Percentiles rank a stretch among this genome's conserved stretches.
Evolutionary conservation across 1,139 yeast genomes (phyloP).

Genomic region (Sporopachydermia cereana): DNA sequence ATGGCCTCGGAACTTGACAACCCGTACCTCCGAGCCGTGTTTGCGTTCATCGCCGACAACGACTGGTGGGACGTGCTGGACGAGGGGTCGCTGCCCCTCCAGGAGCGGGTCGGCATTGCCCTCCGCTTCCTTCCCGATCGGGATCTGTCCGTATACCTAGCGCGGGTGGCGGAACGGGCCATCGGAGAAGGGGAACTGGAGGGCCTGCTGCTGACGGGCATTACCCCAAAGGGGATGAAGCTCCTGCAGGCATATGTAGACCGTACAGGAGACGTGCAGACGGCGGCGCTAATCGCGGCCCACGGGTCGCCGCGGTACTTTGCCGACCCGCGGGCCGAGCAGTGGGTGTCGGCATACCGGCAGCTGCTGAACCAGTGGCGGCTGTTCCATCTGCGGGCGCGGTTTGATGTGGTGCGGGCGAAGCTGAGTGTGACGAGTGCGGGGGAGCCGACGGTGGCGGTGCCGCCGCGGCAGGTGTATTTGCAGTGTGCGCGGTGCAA

Average conservation of each 20-base stretch:
- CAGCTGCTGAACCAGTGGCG: constrained; percentile 77
- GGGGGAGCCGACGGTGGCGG: constrained; percentile 37
- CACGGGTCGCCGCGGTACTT: constrained; percentile 81
- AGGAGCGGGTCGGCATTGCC: constrained; percentile 87
- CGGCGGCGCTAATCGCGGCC: constrained; percentile 72
- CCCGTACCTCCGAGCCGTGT: constrained; percentile 83
- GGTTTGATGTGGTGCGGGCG: constrained; percentile 71
- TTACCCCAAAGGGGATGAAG: constrained; percentile 74
- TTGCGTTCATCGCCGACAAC: constrained; percentile 87
- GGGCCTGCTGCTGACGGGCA: constrained; percentile 81
- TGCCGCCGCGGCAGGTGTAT: constrained; percentile 64
- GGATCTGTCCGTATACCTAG: constrained; percentile 58
- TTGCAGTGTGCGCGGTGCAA: constrained; percentile 77
- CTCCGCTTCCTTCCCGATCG: constrained; percentile 71
- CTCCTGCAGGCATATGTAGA: constrained; percentile 80
- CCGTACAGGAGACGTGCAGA: constrained; percentile 84
- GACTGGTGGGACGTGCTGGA: constrained; percentile 96
- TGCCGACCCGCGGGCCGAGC: constrained; percentile 53
- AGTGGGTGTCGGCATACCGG: constrained; percentile 71
- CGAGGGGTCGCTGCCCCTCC: constrained; percentile 75
- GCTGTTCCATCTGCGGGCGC: constrained; percentile 64
- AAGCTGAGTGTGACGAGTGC: constrained; percentile 43
- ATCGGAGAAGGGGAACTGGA: constrained; percentile 76
- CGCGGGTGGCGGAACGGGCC: constrained; percentile 59
- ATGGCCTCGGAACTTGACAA: constrained; percentile 81